Conservation (phyloP, 345 rosid species). For the Lepidium africanum region DNA sequence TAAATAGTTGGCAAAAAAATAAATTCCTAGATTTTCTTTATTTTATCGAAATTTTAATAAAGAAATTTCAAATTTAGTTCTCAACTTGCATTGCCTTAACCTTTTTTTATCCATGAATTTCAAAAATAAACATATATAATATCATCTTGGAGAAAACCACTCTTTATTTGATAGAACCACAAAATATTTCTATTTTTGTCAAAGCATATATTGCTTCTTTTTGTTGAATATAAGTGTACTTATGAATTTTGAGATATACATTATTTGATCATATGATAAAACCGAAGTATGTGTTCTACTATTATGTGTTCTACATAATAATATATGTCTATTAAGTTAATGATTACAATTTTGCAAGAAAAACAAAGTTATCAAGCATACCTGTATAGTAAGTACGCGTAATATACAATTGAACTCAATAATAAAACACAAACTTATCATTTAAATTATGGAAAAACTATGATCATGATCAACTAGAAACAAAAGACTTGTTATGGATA, state of each 20-base stretch:
- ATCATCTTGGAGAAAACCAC: background rate
- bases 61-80: background rate
- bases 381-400: background rate
- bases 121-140: background rate
- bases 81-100: background rate
- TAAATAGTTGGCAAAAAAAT: too few relatives aligned
- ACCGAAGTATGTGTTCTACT: background rate
- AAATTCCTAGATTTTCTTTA: too few relatives aligned
- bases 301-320: background rate
- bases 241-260: background rate
- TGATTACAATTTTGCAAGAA: background rate
- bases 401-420: background rate
- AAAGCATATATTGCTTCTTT: background rate
- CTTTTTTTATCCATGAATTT: background rate
- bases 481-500: background rate
- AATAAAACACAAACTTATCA: background rate
- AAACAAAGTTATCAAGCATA: too few relatives aligned
- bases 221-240: background rate
- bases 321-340: background rate
- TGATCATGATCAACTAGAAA: background rate
- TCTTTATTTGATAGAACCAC: background rate
- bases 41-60: background rate
- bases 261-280: background rate
- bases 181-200: background rate
- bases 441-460: background rate